Conservation (phyloP, 2,329 filamentous ascomycete genomes). For the Waltergamsia citrina region DNA sequence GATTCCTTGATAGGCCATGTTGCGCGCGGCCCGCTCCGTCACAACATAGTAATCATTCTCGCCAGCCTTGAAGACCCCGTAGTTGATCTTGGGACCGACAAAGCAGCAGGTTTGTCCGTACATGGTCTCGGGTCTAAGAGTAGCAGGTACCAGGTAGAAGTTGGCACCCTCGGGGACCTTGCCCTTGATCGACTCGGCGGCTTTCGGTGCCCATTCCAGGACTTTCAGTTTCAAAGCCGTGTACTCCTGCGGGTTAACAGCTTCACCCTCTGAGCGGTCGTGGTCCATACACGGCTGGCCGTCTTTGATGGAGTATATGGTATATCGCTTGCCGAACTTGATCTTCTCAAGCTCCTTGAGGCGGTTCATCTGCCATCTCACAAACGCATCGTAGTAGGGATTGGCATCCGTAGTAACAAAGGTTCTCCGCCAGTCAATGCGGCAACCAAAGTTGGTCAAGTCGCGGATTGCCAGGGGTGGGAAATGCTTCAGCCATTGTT, state of each 20-base stretch:
- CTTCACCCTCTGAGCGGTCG: conserved; percentile 35
- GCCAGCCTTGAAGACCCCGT: conserved; percentile 72
- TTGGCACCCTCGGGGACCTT: conserved; percentile 72
- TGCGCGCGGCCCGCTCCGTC: conserved; percentile 78
- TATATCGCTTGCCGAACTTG: conserved; percentile 87
- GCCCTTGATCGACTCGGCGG: conserved; percentile 60
- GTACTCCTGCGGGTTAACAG: conserved; percentile 76
- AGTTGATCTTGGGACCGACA: conserved; percentile 79
- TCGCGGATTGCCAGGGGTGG: conserved; percentile 54
- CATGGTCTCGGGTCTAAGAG: conserved; percentile 94
- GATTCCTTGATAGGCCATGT: conserved; percentile 92
- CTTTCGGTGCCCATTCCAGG: conserved; percentile 75
- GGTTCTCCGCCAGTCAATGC: conserved; percentile 77
- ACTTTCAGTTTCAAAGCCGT: conserved; percentile 86
- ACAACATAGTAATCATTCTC: conserved; percentile 74
- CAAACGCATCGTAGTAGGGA: conserved; percentile 91
- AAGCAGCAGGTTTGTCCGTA: conserved; percentile 97
- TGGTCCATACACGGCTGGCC: conserved; percentile 38
- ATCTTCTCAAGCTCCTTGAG: conserved; percentile 86
- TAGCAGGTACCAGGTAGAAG: conserved; percentile 86
- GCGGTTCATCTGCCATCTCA: conserved; percentile 94
- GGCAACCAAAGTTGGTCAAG: conserved; percentile 71
- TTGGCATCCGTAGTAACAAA: conserved; percentile 96
- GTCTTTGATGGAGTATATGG: conserved; percentile 58
- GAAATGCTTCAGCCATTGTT: conserved; percentile 88